Conservation (phyloP, 305 asterid genomes). For the Caryopteris hybrid region DNA sequence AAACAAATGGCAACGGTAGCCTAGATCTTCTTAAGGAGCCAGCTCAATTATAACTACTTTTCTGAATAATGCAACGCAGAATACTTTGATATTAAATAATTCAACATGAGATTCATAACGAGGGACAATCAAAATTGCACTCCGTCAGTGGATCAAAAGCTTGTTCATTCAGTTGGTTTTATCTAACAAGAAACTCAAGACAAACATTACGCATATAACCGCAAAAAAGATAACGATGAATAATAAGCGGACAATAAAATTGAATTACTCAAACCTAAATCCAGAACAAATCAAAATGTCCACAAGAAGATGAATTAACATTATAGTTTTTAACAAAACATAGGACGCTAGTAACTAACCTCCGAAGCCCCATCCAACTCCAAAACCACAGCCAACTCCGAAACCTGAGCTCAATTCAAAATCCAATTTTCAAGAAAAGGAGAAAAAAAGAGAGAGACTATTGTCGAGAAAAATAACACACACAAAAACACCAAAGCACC, state of each 20-base stretch:
- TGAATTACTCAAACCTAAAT: neutral
- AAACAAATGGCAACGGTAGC: neutral
- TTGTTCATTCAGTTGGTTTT: neutral
- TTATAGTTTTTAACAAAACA: neutral
- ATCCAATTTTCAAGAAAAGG: conserved; percentile 1
- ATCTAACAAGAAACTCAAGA: neutral
- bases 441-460: neutral
- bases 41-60: neutral
- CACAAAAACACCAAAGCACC: neutral
- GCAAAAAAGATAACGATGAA: neutral
- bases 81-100: neutral
- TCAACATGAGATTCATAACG: neutral
- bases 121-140: neutral
- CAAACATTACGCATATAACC: neutral
- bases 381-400: conserved; percentile 96
- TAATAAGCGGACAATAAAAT: neutral
- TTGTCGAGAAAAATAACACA: neutral
- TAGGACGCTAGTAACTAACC: conserved; percentile 37
- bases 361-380: conserved; percentile 99
- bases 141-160: neutral
- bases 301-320: neutral
- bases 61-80: neutral
- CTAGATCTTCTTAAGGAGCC: neutral
- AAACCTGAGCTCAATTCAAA: conserved; percentile 45
- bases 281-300: neutral